These are phyloP conservation scores for Dionaea muscipula DNA, from an alignment of 179 eudicot species.

Conservation along the genomic window DNA sequence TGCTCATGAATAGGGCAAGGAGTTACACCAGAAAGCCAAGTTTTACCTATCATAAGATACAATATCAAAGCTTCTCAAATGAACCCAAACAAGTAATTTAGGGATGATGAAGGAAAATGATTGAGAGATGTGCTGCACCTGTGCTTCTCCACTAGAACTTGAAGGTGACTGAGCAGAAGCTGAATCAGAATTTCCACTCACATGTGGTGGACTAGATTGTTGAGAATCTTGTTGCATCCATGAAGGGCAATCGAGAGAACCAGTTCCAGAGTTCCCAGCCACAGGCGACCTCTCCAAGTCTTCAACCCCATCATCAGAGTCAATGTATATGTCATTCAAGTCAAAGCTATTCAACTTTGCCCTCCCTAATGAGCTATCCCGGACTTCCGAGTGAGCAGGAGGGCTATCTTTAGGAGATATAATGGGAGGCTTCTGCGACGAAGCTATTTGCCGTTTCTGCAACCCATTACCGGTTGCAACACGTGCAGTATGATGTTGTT, in stretches of 20 bases:
- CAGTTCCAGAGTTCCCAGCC: conserved; percentile 19
- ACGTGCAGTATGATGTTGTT: conserved; percentile 10
- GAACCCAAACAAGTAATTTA: not conserved
- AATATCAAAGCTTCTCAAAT: not conserved
- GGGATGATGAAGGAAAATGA: not conserved
- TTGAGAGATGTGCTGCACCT: conserved; percentile 30
- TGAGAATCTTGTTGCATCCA: conserved; percentile 32
- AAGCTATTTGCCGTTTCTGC: conserved; percentile 13
- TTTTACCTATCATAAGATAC: not conserved
- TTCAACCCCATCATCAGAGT: conserved; percentile 53
- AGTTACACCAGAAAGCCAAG: not conserved
- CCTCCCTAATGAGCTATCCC: conserved; percentile 20
- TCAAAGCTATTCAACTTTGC: conserved; percentile 44
- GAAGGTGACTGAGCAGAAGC: conserved; percentile 61
- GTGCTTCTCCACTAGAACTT: conserved; percentile 75
- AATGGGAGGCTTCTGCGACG: conserved; percentile 12
- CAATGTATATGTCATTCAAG: conserved; percentile 58
- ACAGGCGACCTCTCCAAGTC: conserved; percentile 32
- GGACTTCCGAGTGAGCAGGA: conserved; percentile 32
- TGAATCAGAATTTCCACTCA: conserved; percentile 64
- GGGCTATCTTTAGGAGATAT: conserved; percentile 25
- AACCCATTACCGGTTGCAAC: conserved; percentile 14
- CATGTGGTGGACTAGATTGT: conserved; percentile 46
- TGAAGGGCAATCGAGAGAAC: conserved; percentile 26
- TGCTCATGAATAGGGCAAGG: not conserved